A percentile compares a stretch with the other conserved stretches of the same genome.
These are phyloP conservation scores for Thermomucor indicae-seudaticae DNA, from an alignment of 371 early-diverging fungal species.

Conservation along the genomic window DNA sequence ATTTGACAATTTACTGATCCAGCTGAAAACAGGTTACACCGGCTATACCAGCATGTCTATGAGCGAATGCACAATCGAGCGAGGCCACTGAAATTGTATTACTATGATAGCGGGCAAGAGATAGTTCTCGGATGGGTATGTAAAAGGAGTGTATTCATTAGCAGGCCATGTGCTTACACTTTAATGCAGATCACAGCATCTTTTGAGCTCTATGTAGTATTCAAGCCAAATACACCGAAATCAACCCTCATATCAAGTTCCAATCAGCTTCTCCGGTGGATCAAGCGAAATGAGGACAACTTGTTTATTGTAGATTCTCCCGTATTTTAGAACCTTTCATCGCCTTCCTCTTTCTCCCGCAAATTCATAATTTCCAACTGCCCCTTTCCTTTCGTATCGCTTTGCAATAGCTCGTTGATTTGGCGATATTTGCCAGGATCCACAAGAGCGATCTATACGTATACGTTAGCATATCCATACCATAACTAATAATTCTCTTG, in stretches of 20 bases:
- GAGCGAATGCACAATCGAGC: slow-evolving; percentile 59
- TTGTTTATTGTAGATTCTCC: slow-evolving; percentile 69
- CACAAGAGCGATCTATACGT: slow-evolving; percentile 68
- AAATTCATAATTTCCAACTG: slow-evolving; percentile 83
- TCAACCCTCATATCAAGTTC: slow-evolving; percentile 58
- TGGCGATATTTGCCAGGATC: slow-evolving; percentile 92
- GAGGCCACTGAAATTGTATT: slow-evolving; percentile 58
- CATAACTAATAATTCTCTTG: background rate
- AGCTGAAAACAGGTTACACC: slow-evolving; percentile 56
- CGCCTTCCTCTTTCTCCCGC: slow-evolving; percentile 79
- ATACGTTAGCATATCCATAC: background rate
- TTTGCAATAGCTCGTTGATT: slow-evolving; percentile 75
- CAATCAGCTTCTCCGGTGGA: slow-evolving; percentile 68
- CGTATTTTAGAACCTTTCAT: slow-evolving; percentile 64
- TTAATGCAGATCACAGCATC: slow-evolving; percentile 54
- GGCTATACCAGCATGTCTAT: slow-evolving; percentile 63
- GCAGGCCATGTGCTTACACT: background rate
- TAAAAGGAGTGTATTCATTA: slow-evolving; percentile 6
- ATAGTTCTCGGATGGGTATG: slow-evolving; percentile 74
- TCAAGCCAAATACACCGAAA: slow-evolving; percentile 67
- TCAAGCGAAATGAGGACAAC: slow-evolving; percentile 65
- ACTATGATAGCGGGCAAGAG: slow-evolving; percentile 55
- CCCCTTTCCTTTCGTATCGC: slow-evolving; percentile 85
- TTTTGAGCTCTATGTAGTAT: slow-evolving; percentile 73
- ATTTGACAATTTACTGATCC: too few species aligned